Percentiles rank a stretch among this genome's conserved stretches.
These are phyloP conservation scores for Kwoniella sp. DNA, from an alignment of 768 basidiomycete genomes.

Conservation along the genomic window DNA sequence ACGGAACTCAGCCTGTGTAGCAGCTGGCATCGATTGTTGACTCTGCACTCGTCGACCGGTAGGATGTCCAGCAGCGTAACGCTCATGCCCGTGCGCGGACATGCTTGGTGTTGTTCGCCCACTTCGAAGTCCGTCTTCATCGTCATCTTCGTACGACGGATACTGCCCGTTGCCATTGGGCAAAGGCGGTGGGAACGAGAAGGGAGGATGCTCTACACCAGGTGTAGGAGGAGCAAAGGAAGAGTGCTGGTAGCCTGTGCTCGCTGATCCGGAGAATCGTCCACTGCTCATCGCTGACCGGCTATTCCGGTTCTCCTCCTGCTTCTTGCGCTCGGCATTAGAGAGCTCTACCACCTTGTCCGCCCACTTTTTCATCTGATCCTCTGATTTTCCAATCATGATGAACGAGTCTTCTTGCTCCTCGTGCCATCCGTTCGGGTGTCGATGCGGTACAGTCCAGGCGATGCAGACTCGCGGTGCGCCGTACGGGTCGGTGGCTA, in stretches of 20 bases:
- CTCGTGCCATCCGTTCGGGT: conserved; percentile 24
- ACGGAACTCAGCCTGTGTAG: conserved; percentile 62
- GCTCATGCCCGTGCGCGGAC: conserved; percentile 18
- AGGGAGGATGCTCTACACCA: conserved; percentile 46
- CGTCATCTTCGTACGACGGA: conserved; percentile 59
- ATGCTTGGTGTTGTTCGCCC: conserved; percentile 46
- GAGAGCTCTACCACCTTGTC: conserved; percentile 83
- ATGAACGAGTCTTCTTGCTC: conserved; percentile 78
- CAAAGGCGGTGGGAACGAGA: conserved; percentile 47
- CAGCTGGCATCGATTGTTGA: conserved; percentile 64
- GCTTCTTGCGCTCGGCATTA: conserved; percentile 57
- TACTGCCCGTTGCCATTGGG: conserved; percentile 21
- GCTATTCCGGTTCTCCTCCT: conserved; percentile 58
- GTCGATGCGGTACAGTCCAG: conserved; percentile 32
- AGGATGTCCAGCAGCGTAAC: conserved; percentile 72
- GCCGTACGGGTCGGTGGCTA: conserved; percentile 25
- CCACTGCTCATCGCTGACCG: conserved; percentile 30
- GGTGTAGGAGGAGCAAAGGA: conserved; percentile 50
- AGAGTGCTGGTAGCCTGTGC: conserved; percentile 55
- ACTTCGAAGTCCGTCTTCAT: conserved; percentile 32
- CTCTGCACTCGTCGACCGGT: conserved; percentile 63
- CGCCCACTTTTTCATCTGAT: conserved; percentile 92
- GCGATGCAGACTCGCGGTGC: conserved; percentile 14
- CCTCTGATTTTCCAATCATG: conserved; percentile 86
- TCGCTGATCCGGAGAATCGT: conserved; percentile 60